Conservation (phyloP, 2,329 filamentous ascomycete genomes). For the Lachnellula hyalina region DNA sequence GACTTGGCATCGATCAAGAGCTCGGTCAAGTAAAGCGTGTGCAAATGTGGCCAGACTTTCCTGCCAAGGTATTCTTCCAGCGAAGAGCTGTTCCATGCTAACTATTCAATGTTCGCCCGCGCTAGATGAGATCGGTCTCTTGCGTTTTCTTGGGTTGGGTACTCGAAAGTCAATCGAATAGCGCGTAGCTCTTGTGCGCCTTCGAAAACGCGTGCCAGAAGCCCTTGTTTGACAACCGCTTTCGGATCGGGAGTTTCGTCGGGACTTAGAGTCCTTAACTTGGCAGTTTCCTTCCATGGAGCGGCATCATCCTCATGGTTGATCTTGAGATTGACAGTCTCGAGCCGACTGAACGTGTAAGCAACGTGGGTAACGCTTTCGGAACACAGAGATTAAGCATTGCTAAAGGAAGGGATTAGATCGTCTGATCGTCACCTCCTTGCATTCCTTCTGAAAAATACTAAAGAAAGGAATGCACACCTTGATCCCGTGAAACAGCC, state of each 20-base stretch:
- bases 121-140: too few relatives aligned
- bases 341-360: neutral
- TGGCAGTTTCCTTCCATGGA: neutral
- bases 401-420: too few relatives aligned
- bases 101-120: neutral
- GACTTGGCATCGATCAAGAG: neutral
- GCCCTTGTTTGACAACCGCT: neutral
- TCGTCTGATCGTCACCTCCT: too few relatives aligned
- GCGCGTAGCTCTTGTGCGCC: neutral
- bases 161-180: neutral
- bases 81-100: neutral
- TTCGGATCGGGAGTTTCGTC: neutral
- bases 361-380: neutral
- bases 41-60: neutral
- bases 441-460: too few relatives aligned
- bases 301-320: neutral
- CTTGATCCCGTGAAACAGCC: too few relatives aligned
- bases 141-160: too few relatives aligned
- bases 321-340: neutral
- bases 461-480: too few relatives aligned
- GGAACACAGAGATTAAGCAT: too few relatives aligned
- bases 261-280: neutral
- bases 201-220: neutral
- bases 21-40: neutral
- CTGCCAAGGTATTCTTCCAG: neutral